Conservation (phyloP, 1,139 yeast genomes). For the Kodamaea arcana region DNA sequence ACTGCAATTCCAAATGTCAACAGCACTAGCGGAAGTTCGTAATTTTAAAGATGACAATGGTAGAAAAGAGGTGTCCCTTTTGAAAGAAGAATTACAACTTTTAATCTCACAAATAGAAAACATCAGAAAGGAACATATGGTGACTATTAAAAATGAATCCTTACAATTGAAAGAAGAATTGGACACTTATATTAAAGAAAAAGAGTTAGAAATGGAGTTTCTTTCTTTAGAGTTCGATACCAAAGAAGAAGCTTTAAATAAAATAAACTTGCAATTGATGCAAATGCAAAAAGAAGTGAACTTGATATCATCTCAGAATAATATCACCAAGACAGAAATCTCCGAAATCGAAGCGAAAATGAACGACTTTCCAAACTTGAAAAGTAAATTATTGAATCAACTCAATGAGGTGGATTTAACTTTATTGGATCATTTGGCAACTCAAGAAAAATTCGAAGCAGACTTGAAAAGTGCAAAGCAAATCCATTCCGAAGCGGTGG, state of each 20-base stretch:
- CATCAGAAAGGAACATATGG: conserved; percentile 11
- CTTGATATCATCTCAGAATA: conserved; percentile 2
- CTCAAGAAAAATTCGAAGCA: conserved; percentile 3
- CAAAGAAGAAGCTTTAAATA: conserved; percentile 10
- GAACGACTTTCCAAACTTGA: conserved; percentile 12
- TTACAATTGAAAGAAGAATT: conserved; percentile 18
- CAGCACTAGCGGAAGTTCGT: conserved; percentile 27
- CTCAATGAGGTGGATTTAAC: conserved; percentile 9
- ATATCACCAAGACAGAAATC: conserved; percentile 7
- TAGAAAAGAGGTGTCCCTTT: conserved; percentile 13
- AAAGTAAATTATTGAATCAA: conserved; percentile 9
- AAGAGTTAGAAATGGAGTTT: conserved; percentile 15
- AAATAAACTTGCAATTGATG: conserved; percentile 5
- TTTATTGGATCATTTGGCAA: neutral
- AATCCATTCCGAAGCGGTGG: conserved; percentile 9
- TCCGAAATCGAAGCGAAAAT: conserved; percentile 12
- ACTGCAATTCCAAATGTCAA: conserved; percentile 27
- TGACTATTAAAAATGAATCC: conserved; percentile 15
- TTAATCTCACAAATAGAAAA: conserved; percentile 13
- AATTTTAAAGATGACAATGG: conserved; percentile 24
- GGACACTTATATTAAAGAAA: conserved; percentile 12
- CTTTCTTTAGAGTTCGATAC: conserved; percentile 13
- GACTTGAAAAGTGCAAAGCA: conserved; percentile 5
- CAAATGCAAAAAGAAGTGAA: conserved; percentile 6
- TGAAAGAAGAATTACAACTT: conserved; percentile 12